Percentiles rank a stretch among this genome's conserved stretches.
phyloP scores from a whole-genome alignment of 2,329 filamentous ascomycete genomes.

The Acrocalymma vagum region DNA sequence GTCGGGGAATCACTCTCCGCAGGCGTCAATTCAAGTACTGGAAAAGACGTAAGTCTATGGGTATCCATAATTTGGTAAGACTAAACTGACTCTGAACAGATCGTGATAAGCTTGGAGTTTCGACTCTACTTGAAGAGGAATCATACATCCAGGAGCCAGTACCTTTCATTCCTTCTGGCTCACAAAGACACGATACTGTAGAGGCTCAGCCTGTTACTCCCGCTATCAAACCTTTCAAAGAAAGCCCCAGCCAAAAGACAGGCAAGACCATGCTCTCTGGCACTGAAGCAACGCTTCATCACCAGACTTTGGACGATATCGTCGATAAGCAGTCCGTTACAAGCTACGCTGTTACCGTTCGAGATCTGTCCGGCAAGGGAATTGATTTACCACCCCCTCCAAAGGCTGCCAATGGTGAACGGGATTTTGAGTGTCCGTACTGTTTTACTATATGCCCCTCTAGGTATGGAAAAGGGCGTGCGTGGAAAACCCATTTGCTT shows the following conservation, averaged over 20 bases:
- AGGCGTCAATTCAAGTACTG: conserved; percentile 50
- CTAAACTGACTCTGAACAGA: conserved; percentile 18
- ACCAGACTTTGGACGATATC: conserved; percentile 47
- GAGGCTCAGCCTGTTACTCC: conserved; percentile 18
- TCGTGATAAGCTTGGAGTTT: conserved; percentile 42
- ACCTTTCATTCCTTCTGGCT: conserved; percentile 10
- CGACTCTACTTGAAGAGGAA: conserved; percentile 31
- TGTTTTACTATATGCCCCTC: conserved; percentile 50
- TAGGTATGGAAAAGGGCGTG: conserved; percentile 40
- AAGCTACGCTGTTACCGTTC: conserved; percentile 45
- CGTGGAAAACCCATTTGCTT: conserved; percentile 46
- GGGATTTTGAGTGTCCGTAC: conserved; percentile 49
- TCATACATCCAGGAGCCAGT: neutral
- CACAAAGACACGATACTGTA: conserved; percentile 20
- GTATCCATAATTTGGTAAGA: neutral
- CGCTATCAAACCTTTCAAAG: conserved; percentile 12
- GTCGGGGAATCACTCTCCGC: conserved; percentile 41
- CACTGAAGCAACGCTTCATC: conserved; percentile 47
- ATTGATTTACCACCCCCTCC: conserved; percentile 45
- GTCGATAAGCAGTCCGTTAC: conserved; percentile 46
- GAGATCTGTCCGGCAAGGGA: conserved; percentile 41
- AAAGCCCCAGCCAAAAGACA: conserved; percentile 40
- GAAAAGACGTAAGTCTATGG: conserved; percentile 31
- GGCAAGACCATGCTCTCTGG: conserved; percentile 45
- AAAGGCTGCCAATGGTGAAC: conserved; percentile 37